Evolutionary conservation across 2,329 filamentous ascomycete genomes (phyloP), one percentile per base, ranked within the genome.

Genomic region (Neopestalotiopsis sp.): DNA sequence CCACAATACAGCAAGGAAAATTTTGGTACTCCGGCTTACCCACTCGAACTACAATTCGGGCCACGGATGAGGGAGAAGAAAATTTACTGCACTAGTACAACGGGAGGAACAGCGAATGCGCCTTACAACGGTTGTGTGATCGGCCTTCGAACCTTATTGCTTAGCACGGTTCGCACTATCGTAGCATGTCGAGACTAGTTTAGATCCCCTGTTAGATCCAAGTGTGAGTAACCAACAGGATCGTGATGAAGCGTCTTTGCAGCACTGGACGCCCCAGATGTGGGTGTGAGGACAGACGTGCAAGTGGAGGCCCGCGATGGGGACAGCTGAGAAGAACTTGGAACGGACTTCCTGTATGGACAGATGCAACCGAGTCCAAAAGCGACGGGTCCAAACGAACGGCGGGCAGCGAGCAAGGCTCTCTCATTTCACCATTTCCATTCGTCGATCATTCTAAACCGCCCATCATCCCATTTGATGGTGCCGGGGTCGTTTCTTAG

Each of bases 101-200:
- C 45, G 45, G 45, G 17, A 52, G 20, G 24, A 52, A 20, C 14
- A 20, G 20, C 45, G 17, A 52, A 52, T 34, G 57, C 30, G 59
- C 28, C 30, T 40, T 34, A 7, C 59, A 62, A 62, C 59, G 59
- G 59, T 62, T 62, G 59, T 62, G 59, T 40, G 59, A 62, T 62
- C 59, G 59, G 59, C 59, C 59, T 30, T 62, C 17, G 59, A 62
- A 62, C 59, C 59, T 62, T 62, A 62, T 42, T 62, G 32, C 28
- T 40, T 34, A 34, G 32, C n/a, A 20, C 28, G 59, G 30, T 40
- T 34, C 59, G 20, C 59, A 34, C 59, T 62, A 62, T 62, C 34
- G n/a, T 62, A 62, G 59, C 59, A 34, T 20, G n/a, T 20, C 59
- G 17, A 30, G n/a, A 17, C 59, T 62, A 62, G 59, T 62, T 62